phyloP scores from a whole-genome alignment of 2,329 filamentous ascomycete species.

The Aspergillus luchuensis region DNA sequence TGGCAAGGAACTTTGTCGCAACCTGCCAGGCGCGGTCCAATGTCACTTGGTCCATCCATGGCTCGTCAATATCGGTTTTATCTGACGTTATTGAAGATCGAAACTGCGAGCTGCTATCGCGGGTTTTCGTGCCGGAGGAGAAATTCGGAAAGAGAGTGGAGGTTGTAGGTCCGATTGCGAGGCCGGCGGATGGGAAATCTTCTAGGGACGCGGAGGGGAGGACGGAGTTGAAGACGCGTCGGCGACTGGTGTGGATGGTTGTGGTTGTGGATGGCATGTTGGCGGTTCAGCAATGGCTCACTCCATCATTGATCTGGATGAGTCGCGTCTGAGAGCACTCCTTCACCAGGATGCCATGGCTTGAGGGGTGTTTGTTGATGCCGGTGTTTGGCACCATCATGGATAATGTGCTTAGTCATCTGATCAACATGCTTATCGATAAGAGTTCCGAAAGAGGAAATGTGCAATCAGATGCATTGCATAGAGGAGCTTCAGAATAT shows the following conservation, averaged over 20 bases:
- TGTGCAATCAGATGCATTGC: not conserved
- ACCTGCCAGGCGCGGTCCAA: constrained; percentile 46
- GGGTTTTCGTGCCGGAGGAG: constrained; percentile 13
- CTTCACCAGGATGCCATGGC: not conserved
- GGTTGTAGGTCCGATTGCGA: constrained; percentile 23
- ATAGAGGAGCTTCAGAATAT: not conserved
- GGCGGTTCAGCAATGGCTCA: not conserved
- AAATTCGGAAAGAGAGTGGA: not conserved
- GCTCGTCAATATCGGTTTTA: constrained; percentile 15
- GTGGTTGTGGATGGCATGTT: constrained; percentile 29
- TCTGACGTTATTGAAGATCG: constrained; percentile 2
- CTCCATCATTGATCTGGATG: not conserved
- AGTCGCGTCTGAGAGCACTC: not conserved
- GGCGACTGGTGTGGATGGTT: constrained; percentile 24
- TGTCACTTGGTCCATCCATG: constrained; percentile 33
- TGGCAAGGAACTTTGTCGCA: constrained; percentile 42
- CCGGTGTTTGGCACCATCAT: not conserved
- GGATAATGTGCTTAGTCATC: constrained; percentile 1
- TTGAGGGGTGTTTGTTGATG: not conserved
- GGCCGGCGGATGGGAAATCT: constrained; percentile 33
- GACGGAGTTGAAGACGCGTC: constrained; percentile 48
- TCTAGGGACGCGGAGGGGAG: constrained; percentile 44
- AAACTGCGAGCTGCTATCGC: constrained; percentile 8
- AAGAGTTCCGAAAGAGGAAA: constrained; percentile 7
- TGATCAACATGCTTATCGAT: constrained; percentile 1